Evolutionary conservation across 2,329 filamentous ascomycete genomes (phyloP).

Genomic region (Didymella arachidicola): DNA sequence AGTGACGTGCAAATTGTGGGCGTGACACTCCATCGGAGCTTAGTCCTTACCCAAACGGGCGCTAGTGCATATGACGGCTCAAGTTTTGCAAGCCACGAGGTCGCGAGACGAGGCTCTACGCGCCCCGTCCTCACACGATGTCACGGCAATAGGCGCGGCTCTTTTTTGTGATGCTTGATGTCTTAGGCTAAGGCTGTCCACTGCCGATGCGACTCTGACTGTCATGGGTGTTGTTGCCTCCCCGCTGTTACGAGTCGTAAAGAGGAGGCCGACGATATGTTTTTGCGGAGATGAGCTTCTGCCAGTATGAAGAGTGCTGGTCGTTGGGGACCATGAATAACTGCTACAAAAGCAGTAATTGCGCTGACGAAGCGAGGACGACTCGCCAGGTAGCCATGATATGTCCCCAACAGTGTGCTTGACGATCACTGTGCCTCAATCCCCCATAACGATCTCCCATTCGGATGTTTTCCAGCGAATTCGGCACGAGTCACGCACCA

Average conservation of each 20-base stretch:
- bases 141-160: slow-evolving; percentile 10
- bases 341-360: not conserved
- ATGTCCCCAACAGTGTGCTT: not conserved
- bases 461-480: not conserved
- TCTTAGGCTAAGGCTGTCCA: slow-evolving; percentile 2
- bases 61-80: slow-evolving; percentile 9
- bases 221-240: slow-evolving; percentile 16
- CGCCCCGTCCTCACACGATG: slow-evolving; percentile 14
- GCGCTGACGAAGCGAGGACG: not conserved
- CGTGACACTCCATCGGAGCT: slow-evolving; percentile 2
- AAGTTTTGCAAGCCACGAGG: slow-evolving; percentile 22
- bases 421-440: slow-evolving; percentile 5
- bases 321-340: not conserved
- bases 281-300: slow-evolving; percentile 8
- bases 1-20: slow-evolving; percentile 12
- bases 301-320: not conserved
- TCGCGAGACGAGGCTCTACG: slow-evolving; percentile 19
- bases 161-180: slow-evolving; percentile 9
- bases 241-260: slow-evolving; percentile 15
- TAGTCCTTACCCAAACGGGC: slow-evolving; percentile 1
- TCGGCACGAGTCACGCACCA: slow-evolving; percentile 11
- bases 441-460: not conserved
- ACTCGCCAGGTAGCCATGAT: not conserved
- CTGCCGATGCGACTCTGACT: slow-evolving; percentile 5
- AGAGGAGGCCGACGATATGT: slow-evolving; percentile 1